phyloP scores from a whole-genome alignment of 2,329 filamentous ascomycete species.

The Aspergillus tamarii region DNA sequence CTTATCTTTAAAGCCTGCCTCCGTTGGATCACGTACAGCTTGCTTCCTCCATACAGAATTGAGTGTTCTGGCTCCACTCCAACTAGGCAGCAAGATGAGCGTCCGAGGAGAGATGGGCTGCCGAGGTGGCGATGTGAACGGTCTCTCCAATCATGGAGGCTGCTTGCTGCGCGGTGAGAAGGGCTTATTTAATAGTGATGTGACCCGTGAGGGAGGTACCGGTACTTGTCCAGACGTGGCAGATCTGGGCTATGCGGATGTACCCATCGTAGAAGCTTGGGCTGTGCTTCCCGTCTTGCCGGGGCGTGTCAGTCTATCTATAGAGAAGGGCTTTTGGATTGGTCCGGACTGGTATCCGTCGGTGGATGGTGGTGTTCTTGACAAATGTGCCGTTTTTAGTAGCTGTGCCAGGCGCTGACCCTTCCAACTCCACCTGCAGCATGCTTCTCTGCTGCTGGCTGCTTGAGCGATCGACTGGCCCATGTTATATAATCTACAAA shows the following conservation, averaged over 20 bases:
- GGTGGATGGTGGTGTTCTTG: not conserved
- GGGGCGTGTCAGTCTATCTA: not conserved
- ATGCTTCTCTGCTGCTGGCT: not conserved
- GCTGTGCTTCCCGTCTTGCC: not conserved
- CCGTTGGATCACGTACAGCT: not conserved
- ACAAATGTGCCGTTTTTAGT: not conserved
- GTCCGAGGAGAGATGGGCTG: not conserved
- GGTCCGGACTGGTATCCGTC: not conserved
- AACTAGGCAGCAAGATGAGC: conserved; percentile 20
- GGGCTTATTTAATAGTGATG: conserved; percentile 11
- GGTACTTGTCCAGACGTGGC: conserved; percentile 9
- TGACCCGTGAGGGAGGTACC: conserved; percentile 7
- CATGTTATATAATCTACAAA: conserved; percentile 1
- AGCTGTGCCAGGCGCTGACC: not conserved
- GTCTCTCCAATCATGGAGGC: conserved; percentile 11
- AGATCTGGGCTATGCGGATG: conserved; percentile 3
- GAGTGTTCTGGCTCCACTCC: conserved; percentile 16
- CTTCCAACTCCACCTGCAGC: not conserved
- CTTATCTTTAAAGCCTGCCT: conserved; percentile 21
- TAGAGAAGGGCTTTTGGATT: not conserved
- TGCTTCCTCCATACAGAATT: conserved; percentile 12
- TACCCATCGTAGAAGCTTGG: conserved; percentile 1
- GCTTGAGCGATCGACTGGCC: not conserved
- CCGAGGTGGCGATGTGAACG: conserved; percentile 10
- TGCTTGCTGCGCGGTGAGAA: not conserved